Evolutionary conservation across 495 filamentous ascomycete genomes (phyloP).

Genomic region (Xylaria longipes): DNA sequence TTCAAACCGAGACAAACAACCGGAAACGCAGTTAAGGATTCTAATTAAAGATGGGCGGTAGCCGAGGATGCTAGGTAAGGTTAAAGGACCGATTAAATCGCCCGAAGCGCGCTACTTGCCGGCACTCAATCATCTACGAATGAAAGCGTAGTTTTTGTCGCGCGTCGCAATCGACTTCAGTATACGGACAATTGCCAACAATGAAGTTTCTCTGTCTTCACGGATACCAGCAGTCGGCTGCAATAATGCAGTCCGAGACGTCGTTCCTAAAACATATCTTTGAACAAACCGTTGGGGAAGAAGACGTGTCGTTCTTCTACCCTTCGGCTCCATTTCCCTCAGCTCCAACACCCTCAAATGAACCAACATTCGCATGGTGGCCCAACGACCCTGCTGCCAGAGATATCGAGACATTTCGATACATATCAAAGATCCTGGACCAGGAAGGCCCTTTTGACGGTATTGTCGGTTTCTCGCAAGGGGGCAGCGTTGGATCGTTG

Average conservation of each 20-base stretch:
- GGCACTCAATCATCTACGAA: background rate
- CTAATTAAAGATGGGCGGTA: background rate
- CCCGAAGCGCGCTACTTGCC: background rate
- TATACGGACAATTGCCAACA: background rate
- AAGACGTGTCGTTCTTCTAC: background rate
- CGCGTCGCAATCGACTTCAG: background rate
- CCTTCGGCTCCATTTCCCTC: constrained; percentile 5
- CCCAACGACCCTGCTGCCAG: background rate
- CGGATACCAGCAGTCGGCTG: constrained; percentile 12
- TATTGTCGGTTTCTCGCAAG: constrained; percentile 26
- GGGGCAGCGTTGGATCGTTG: constrained; percentile 5
- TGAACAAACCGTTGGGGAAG: background rate
- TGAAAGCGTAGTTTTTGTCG: background rate
- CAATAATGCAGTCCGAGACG: constrained; percentile 10
- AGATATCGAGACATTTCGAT: background rate
- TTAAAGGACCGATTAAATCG: background rate
- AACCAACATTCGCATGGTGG: constrained; percentile 12
- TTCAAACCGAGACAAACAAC: background rate
- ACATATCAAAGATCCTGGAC: constrained; percentile 2
- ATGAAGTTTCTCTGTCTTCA: constrained; percentile 15
- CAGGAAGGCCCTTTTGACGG: constrained; percentile 24
- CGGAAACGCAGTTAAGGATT: background rate
- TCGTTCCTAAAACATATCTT: constrained; percentile 1
- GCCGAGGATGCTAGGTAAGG: background rate
- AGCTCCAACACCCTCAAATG: background rate